phyloP scores from a whole-genome alignment of 768 basidiomycete species.

The Tubosaeta sp. region DNA sequence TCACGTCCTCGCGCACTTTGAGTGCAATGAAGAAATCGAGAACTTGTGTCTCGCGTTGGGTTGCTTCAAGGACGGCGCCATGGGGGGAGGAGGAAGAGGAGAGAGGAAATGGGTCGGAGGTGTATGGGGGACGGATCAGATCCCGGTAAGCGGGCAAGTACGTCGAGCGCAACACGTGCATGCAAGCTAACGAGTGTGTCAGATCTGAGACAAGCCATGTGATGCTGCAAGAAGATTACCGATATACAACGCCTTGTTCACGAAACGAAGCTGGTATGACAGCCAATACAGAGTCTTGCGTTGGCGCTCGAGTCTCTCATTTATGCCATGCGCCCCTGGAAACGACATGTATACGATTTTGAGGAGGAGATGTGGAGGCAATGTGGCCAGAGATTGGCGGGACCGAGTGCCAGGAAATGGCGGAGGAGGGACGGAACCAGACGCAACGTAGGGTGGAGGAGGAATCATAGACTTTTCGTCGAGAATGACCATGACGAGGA shows the following conservation, averaged over 20 bases:
- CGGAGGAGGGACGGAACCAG: conserved; percentile 26
- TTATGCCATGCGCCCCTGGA: conserved; percentile 42
- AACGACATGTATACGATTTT: conserved; percentile 66
- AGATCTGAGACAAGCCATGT: background rate
- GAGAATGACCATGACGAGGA: conserved; percentile 38
- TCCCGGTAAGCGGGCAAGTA: conserved; percentile 64
- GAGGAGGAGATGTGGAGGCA: conserved; percentile 64
- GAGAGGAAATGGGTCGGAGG: conserved; percentile 75
- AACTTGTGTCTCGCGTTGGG: conserved; percentile 70
- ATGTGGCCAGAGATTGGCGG: conserved; percentile 25
- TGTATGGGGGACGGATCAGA: conserved; percentile 63
- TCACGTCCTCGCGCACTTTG: conserved; percentile 76
- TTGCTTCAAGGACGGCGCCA: conserved; percentile 36
- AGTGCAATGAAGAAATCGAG: conserved; percentile 79
- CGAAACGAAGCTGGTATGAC: conserved; percentile 54
- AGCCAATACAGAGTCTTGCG: conserved; percentile 73
- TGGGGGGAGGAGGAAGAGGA: conserved; percentile 22
- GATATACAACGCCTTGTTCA: conserved; percentile 64
- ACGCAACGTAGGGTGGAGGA: conserved; percentile 36
- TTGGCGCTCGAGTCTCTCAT: conserved; percentile 45
- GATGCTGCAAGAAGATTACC: conserved; percentile 31
- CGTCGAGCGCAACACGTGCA: conserved; percentile 75
- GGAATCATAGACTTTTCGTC: conserved; percentile 39
- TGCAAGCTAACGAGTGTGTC: conserved; percentile 47
- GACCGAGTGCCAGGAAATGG: conserved; percentile 29